Conservation (phyloP, 352 stramenopile species). For the Elongisporangium senticosum region DNA sequence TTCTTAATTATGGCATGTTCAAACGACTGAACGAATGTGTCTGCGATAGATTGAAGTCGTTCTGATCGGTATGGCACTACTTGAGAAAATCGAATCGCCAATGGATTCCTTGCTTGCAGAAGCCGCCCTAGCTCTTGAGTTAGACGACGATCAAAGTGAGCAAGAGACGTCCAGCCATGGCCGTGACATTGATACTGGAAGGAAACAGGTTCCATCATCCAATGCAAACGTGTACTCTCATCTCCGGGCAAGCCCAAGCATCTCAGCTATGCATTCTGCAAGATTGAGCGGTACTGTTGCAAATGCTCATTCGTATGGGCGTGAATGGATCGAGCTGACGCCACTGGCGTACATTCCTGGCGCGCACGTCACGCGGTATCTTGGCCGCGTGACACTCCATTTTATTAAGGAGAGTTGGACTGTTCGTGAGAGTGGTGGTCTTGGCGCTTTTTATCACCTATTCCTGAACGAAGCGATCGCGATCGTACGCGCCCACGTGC, state of each 20-base stretch:
- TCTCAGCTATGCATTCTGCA: too few relatives aligned
- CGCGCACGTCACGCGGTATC: conserved; percentile 65
- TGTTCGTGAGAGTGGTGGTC: conserved; percentile 76
- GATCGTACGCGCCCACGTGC: conserved; percentile 81
- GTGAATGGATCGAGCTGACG: conserved; percentile 84
- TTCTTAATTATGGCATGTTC: neutral
- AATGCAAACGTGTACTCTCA: too few relatives aligned
- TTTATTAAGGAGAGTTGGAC: conserved; percentile 91
- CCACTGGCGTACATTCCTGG: conserved; percentile 73
- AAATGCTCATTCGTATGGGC: conserved; percentile 21
- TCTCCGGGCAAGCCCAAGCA: too few relatives aligned
- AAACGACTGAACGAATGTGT: neutral
- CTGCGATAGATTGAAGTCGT: conserved; percentile 74
- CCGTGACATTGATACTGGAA: too few relatives aligned
- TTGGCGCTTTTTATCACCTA: conserved; percentile 84
- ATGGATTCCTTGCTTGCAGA: conserved; percentile 44
- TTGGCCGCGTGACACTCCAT: conserved; percentile 83
- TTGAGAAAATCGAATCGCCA: conserved; percentile 49
- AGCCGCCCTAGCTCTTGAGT: conserved; percentile 33
- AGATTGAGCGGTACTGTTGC: too few relatives aligned
- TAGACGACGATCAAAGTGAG: conserved; percentile 16
- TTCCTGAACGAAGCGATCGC: conserved; percentile 86
- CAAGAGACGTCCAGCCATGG: too few relatives aligned
- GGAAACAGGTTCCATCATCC: too few relatives aligned
- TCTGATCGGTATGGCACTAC: conserved; percentile 71